Evolutionary conservation across 306 rosid genomes (phyloP).

Genomic region (Sphenostylis stenocarpa): DNA sequence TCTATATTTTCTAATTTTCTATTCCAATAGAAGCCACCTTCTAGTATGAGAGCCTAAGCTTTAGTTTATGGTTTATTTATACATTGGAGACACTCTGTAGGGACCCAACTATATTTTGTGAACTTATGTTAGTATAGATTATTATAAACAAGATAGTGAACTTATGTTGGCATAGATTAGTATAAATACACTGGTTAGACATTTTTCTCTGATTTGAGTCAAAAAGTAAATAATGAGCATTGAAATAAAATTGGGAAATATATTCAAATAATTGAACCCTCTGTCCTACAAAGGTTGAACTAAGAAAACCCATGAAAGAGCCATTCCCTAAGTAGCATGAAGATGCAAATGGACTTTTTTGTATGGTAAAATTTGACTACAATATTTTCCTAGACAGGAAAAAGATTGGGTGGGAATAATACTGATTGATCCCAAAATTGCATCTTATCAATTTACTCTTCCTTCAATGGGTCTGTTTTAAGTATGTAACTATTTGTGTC

Average conservation of each 20-base stretch:
- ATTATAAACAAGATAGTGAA: neutral
- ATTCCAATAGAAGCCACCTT: neutral
- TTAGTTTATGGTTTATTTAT: constrained; percentile 7
- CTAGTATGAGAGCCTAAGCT: neutral
- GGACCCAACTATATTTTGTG: neutral
- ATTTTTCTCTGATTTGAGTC: neutral
- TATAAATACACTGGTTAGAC: neutral
- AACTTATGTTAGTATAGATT: neutral
- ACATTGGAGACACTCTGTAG: neutral
- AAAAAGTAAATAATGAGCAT: neutral
- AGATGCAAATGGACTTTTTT: neutral
- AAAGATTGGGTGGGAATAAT: neutral
- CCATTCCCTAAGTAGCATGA: constrained; percentile 1
- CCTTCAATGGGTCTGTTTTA: neutral
- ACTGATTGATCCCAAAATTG: constrained; percentile 21
- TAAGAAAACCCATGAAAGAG: neutral
- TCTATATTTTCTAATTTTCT: neutral
- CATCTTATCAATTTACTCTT: constrained; percentile 4
- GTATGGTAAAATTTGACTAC: neutral
- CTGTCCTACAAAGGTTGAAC: neutral
- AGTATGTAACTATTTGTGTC: neutral
- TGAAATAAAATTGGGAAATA: constrained; percentile 5
- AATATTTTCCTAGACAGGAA: constrained; percentile 1
- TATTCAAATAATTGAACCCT: neutral
- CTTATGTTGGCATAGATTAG: neutral